Evolutionary conservation across 2,329 filamentous ascomycete genomes (phyloP).

Genomic region (Hirsutella thompsonii): DNA sequence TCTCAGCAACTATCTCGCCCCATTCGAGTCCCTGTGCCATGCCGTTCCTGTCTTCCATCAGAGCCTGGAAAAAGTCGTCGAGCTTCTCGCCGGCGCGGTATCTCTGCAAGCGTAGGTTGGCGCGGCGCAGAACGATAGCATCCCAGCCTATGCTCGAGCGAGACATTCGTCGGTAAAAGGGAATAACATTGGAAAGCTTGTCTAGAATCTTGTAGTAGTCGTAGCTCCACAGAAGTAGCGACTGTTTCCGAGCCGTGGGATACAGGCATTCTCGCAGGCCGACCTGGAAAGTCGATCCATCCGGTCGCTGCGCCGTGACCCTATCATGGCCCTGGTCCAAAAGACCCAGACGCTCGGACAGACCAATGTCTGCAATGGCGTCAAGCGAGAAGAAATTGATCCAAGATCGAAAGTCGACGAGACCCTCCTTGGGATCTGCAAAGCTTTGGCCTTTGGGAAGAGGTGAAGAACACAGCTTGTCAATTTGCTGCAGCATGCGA

Average conservation of each 20-base stretch:
- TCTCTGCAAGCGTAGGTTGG: conserved; percentile 19
- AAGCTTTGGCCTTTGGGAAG: conserved; percentile 13
- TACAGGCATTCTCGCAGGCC: conserved; percentile 38
- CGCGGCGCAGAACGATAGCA: conserved; percentile 23
- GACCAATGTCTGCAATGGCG: conserved; percentile 42
- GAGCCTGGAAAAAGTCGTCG: too few relatives aligned
- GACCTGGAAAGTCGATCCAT: conserved; percentile 24
- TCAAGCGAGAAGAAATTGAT: conserved; percentile 44
- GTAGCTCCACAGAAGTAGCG: conserved; percentile 35
- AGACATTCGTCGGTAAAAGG: conserved; percentile 18
- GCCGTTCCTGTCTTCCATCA: too few relatives aligned
- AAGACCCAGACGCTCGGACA: conserved; percentile 36
- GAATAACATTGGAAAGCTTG: conserved; percentile 32
- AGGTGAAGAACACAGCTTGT: conserved; percentile 25
- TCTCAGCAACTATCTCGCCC: too few relatives aligned
- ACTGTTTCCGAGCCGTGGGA: conserved; percentile 34
- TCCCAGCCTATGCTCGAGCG: conserved; percentile 23
- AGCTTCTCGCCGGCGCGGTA: too few relatives aligned
- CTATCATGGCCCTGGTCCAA: conserved; percentile 34
- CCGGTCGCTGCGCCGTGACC: too few relatives aligned
- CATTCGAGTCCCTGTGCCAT: too few relatives aligned
- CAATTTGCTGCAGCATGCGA: conserved; percentile 28
- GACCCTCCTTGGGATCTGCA: conserved; percentile 24
- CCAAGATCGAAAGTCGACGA: conserved; percentile 36
- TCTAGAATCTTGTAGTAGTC: conserved; percentile 34